A percentile compares a stretch with the other conserved stretches of the same genome.
phyloP scores from a whole-genome alignment of 2,329 filamentous ascomycete genomes.

The Tolypocladium tundrense region DNA sequence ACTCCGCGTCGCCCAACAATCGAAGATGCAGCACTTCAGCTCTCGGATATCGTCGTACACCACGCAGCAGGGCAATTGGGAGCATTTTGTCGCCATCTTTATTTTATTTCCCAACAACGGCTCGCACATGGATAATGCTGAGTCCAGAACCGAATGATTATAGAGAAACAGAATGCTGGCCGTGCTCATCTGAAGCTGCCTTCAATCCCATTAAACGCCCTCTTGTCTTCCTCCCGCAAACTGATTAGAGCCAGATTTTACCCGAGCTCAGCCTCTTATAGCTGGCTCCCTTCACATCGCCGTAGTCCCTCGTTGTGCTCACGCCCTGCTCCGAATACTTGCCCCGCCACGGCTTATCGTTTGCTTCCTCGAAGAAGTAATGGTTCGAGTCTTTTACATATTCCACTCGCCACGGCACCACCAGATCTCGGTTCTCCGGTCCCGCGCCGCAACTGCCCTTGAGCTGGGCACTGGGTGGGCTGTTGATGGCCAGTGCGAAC shows the following conservation, averaged over 20 bases:
- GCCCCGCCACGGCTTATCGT: slow-evolving; percentile 13
- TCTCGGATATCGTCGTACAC: too few relatives aligned
- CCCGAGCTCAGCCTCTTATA: slow-evolving; percentile 19
- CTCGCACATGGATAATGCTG: neutral
- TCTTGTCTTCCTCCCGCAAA: too few relatives aligned
- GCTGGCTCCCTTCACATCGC: slow-evolving; percentile 6
- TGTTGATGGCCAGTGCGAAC: slow-evolving; percentile 61
- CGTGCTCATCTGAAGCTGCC: neutral
- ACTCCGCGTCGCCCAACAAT: too few relatives aligned
- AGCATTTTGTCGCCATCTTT: neutral
- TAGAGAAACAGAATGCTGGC: neutral
- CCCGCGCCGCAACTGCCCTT: slow-evolving; percentile 28
- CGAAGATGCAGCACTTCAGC: neutral
- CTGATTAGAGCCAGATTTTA: slow-evolving; percentile 13
- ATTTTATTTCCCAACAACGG: neutral
- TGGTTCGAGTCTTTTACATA: slow-evolving; percentile 28
- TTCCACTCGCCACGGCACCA: slow-evolving; percentile 30
- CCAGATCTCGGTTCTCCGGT: slow-evolving; percentile 22
- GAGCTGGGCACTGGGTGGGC: slow-evolving; percentile 25
- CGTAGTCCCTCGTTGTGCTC: slow-evolving; percentile 12
- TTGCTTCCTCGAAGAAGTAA: slow-evolving; percentile 32
- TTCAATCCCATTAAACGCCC: neutral
- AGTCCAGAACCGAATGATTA: neutral
- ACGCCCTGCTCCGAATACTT: slow-evolving; percentile 23
- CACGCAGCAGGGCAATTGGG: neutral